Conservation (phyloP, 495 filamentous ascomycete genomes). For the Tuber magnatum region DNA sequence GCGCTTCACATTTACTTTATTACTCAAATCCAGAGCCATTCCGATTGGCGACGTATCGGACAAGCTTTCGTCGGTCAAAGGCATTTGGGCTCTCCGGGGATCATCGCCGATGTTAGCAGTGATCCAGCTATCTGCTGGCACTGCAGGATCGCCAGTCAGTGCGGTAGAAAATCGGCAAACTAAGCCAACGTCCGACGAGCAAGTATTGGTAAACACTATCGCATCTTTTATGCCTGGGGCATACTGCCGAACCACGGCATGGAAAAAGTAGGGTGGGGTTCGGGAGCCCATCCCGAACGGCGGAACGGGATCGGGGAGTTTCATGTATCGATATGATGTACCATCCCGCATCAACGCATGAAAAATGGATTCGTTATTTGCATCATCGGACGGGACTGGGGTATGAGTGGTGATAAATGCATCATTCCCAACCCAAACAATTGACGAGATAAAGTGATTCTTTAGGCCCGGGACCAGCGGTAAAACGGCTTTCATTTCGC, state of each 20-base stretch:
- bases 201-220: conserved; percentile 74
- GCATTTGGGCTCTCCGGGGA: conserved; percentile 66
- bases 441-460: conserved; percentile 70
- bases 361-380: conserved; percentile 55
- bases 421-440: conserved; percentile 83
- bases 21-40: conserved; percentile 70
- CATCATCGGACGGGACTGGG: conserved; percentile 52
- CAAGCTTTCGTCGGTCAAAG: conserved; percentile 53
- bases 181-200: conserved; percentile 66
- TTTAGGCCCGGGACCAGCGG: conserved; percentile 67
- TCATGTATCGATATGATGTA: conserved; percentile 57
- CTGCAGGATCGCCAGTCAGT: conserved; percentile 53
- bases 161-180: conserved; percentile 59
- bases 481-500: conserved; percentile 64
- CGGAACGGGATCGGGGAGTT: conserved; percentile 62
- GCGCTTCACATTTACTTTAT: conserved; percentile 64
- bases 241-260: conserved; percentile 67
- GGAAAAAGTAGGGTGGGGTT: conserved; percentile 64
- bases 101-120: conserved; percentile 69
- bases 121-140: conserved; percentile 59
- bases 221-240: conserved; percentile 69
- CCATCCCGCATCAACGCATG: conserved; percentile 65
- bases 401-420: conserved; percentile 75
- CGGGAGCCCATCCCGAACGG: conserved; percentile 60
- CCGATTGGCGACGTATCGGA: conserved; percentile 73